Percentiles rank a stretch among this genome's conserved stretches.
These are phyloP conservation scores for Coprinopsis sp. DNA, from an alignment of 768 basidiomycete genomes.

Conservation along the genomic window DNA sequence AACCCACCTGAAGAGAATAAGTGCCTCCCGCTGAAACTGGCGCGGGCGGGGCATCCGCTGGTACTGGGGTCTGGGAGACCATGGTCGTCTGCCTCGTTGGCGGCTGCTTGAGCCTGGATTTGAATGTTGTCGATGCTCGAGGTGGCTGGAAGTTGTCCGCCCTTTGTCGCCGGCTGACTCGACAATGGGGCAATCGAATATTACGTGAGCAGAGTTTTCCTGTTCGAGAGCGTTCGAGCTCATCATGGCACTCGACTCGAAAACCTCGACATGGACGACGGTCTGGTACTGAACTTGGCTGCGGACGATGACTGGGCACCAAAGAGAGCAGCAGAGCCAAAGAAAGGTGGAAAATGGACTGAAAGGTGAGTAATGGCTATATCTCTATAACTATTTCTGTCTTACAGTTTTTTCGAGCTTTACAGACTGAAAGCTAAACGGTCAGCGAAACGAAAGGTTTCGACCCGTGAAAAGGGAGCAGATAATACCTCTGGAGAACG, in stretches of 20 bases:
- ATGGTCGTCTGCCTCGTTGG: conserved; percentile 14
- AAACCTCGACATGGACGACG: conserved; percentile 55
- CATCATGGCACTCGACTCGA: background rate
- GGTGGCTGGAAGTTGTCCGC: background rate
- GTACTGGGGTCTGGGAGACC: conserved; percentile 36
- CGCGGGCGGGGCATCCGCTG: conserved; percentile 48
- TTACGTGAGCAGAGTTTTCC: conserved; percentile 9
- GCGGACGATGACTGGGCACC: conserved; percentile 27
- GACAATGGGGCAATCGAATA: conserved; percentile 5
- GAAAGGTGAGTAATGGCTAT: conserved; percentile 60
- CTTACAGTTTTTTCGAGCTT: conserved; percentile 13
- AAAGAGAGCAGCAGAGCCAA: conserved; percentile 22
- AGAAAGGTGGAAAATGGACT: conserved; percentile 71
- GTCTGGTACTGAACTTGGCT: conserved; percentile 69
- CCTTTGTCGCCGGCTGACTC: conserved; percentile 20
- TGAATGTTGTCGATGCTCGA: background rate
- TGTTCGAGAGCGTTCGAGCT: background rate
- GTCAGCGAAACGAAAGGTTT: conserved; percentile 54
- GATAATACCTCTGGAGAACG: conserved; percentile 15
- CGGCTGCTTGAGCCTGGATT: background rate
- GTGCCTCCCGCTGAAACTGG: conserved; percentile 70
- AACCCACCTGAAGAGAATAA: conserved; percentile 70
- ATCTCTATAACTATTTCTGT: conserved; percentile 3
- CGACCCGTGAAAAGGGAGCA: conserved; percentile 27
- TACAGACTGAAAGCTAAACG: conserved; percentile 72